Base-by-base conservation (phyloP, 2,329 filamentous ascomycete genomes). In the Cercospora sp. region DNA sequence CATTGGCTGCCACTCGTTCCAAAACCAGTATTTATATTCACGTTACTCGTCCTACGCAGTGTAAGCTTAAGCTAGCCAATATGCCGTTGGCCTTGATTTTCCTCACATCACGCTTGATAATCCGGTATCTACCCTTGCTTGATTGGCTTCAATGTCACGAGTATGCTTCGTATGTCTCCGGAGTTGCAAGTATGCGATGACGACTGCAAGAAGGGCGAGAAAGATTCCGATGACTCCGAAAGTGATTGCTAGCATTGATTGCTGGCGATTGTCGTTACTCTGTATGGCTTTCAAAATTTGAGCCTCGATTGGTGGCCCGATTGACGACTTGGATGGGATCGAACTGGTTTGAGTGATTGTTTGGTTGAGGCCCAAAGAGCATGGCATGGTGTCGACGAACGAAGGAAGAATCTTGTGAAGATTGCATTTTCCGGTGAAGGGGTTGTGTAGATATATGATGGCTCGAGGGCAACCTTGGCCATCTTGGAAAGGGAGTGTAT, bases 21-120 rank as follows among this genome's bases (percentile, higher is more conserved):
- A 66, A 74, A 73, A 73, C 74, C 74, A 72, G 72, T 74, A 42
- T 71, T 69, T 65, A 73, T 65, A 66, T 73, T 74, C 53, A 67
- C 69, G n/a, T 69, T 69, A n/a, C 60, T 65, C 13, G 68, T 45
- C n/a, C 55, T 28, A 28, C 26, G 26, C 26, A 28, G 26, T 28
- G 26, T 28, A 28, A 28, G 26, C 26, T 28, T 28, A 28, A 28
- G 26, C 26, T 28, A 28, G 26, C 26, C 3, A 28, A 5, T 28
- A 28, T 28, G 26, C 7, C 26, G 26, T 28, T 28, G 26, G 26
- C 26, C 4, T 28, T 28, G 26, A 28, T 28, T 28, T 28, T 31
- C 8, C 30, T 31, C 7, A 31, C 30, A 31, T 31, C 30, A n/a
- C 5, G 36, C 36, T 40, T 9, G 36, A 48, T 2, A 9, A n/a